Base-by-base conservation (phyloP, 768 basidiomycete genomes). In the Lentinula detonsa region DNA sequence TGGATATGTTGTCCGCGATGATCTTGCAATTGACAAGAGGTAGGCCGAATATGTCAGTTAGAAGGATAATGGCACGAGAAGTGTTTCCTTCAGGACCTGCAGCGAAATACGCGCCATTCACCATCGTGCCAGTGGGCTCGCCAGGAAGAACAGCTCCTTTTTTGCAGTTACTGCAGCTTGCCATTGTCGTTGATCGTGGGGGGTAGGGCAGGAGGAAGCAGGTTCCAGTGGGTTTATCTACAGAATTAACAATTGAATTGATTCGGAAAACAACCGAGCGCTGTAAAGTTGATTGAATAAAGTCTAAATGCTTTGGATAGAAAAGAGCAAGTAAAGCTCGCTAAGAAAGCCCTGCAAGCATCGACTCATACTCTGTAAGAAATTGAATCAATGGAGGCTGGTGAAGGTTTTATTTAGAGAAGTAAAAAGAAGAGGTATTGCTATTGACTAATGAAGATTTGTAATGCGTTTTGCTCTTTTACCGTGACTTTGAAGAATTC, bases 11-110 rank as follows among this genome's bases (percentile, higher is more conserved):
- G 69, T 87, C 85, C 1, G 85, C 85, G 5, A 86, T 72, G 60
- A 88, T 75, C 65, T 82, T 84, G 63, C 71, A 75, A 64, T 86
- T 86, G 39, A 75, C 71, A 34, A 86, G 67, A 4, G 75, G 72
- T 5, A 86, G 70, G 0, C 84, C 85, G 62, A 85, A 88, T 11
- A 74, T 77, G 62, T 87, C 85, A 0, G 81, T 85, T 34, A 85
- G 70, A 5, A 85, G 67, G 18, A 87, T 66, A 16, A 87, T 71
- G 5, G 83, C 80, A 21, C 72, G 70, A 37, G 72, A 69, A 15
- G 65, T 61, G n/a, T 66, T 62, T 31, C 64, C 69, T 31, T 66
- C 66, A 21, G 68, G 71, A 39, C 69, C 74, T 2, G 77, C 67
- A 60, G 72, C 67, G 52, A 80, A 76, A 68, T 84, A 86, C 46